A percentile compares a stretch with the other conserved stretches of the same genome.
Conservation (phyloP, 768 basidiomycete species). For the Scleroderma bovista region DNA sequence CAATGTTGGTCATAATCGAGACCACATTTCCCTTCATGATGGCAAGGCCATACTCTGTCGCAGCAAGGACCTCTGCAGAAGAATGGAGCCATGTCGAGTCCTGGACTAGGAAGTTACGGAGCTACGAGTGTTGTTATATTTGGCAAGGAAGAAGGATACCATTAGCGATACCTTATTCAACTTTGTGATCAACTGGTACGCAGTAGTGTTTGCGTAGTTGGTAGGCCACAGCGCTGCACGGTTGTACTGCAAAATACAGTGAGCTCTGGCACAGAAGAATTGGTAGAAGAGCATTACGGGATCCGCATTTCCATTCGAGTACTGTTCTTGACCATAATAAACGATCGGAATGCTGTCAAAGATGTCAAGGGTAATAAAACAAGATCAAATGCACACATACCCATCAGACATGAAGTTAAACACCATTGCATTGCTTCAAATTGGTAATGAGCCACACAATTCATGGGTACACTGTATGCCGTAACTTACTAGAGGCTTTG, state of each 20-base stretch:
- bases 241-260: conserved; percentile 44
- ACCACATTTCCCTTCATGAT: conserved; percentile 61
- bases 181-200: conserved; percentile 52
- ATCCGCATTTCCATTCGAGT: conserved; percentile 56
- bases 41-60: conserved; percentile 48
- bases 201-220: conserved; percentile 50
- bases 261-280: conserved; percentile 3
- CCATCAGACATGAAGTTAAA: conserved; percentile 76
- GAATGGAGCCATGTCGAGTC: conserved; percentile 46
- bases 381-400: conserved; percentile 12
- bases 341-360: conserved; percentile 60
- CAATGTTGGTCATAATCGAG: conserved; percentile 64
- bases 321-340: conserved; percentile 80
- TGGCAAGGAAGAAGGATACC: background rate
- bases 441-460: background rate
- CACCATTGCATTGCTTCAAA: conserved; percentile 62
- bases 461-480: background rate
- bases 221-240: conserved; percentile 75
- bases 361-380: background rate
- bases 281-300: conserved; percentile 41
- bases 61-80: conserved; percentile 46
- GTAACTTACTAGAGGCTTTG: conserved; percentile 58
- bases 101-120: conserved; percentile 63
- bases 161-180: conserved; percentile 38
- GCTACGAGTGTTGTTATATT: too few species aligned